Evolutionary conservation across 495 filamentous ascomycete species (phyloP).

Genomic region (Hypomontagnella submonticulosa): DNA sequence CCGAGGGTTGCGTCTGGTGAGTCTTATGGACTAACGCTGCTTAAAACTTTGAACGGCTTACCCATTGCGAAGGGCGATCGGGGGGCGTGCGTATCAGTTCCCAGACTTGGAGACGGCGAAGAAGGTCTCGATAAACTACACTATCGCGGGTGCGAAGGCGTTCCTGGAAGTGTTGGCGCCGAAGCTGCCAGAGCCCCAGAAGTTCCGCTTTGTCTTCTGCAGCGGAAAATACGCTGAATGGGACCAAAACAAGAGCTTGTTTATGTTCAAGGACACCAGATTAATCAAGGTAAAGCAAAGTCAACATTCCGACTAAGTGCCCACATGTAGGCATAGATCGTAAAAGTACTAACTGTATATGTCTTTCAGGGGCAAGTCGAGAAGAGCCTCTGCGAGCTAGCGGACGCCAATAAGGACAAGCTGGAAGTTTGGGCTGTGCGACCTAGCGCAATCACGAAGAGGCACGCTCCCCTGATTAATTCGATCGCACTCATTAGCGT

Average conservation of each 20-base stretch:
- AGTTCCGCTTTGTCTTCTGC: constrained; percentile 64
- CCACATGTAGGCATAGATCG: too few relatives aligned
- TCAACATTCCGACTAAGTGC: neutral
- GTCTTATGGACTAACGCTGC: neutral
- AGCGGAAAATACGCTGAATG: constrained; percentile 60
- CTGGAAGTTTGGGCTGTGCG: constrained; percentile 49
- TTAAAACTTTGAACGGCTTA: constrained; percentile 2
- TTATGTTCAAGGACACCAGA: constrained; percentile 56
- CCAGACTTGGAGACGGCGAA: constrained; percentile 44
- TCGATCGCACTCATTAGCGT: constrained; percentile 45
- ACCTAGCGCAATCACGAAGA: constrained; percentile 51
- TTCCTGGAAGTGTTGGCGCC: constrained; percentile 48
- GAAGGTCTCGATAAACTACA: constrained; percentile 58
- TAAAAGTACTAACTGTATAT: constrained; percentile 6
- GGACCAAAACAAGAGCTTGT: constrained; percentile 57
- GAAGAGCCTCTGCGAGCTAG: constrained; percentile 50
- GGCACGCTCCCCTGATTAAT: constrained; percentile 46
- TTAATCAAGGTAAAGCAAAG: constrained; percentile 56
- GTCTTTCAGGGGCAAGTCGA: constrained; percentile 55
- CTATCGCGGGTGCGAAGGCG: constrained; percentile 53
- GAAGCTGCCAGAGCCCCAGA: constrained; percentile 41
- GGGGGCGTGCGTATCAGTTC: constrained; percentile 45
- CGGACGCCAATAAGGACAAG: constrained; percentile 42
- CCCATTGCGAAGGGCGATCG: constrained; percentile 44
- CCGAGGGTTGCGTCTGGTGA: constrained; percentile 65